A percentile compares a stretch with the other conserved stretches of the same genome.
These are phyloP conservation scores for Ophioceras dolichostomum DNA, from an alignment of 2,329 filamentous ascomycete genomes.

Conservation along the genomic window DNA sequence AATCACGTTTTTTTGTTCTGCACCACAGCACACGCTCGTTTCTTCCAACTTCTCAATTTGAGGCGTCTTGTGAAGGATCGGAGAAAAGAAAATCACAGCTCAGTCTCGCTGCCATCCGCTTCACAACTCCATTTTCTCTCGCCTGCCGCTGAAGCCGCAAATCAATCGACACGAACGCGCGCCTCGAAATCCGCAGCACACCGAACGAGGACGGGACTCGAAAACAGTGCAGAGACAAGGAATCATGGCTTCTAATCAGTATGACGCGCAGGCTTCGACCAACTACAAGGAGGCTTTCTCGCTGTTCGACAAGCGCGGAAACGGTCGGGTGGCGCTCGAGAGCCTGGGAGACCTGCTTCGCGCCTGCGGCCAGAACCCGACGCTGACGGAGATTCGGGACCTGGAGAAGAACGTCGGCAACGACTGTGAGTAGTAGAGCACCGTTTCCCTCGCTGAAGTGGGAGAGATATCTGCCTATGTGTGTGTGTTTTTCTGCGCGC, in stretches of 20 bases:
- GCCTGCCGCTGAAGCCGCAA: too few species aligned
- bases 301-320: conserved; percentile 98
- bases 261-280: conserved; percentile 57
- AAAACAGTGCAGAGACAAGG: conserved; percentile 5
- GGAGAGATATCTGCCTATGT: too few species aligned
- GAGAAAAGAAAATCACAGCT: too few species aligned
- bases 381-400: conserved; percentile 81
- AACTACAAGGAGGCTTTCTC: conserved; percentile 99
- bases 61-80: too few species aligned
- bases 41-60: too few species aligned
- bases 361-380: conserved; percentile 96
- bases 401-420: conserved; percentile 80
- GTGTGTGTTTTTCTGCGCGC: too few species aligned
- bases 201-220: too few species aligned
- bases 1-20: too few species aligned
- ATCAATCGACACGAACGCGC: too few species aligned
- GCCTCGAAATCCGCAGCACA: neutral
- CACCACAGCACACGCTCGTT: too few species aligned
- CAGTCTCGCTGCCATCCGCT: neutral
- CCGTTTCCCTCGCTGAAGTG: too few species aligned
- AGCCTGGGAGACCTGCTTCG: conserved; percentile 87
- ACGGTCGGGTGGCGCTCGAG: conserved; percentile 77
- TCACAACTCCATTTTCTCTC: too few species aligned
- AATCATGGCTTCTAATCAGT: conserved; percentile 39
- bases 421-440: conserved; percentile 83